Base-by-base conservation (phyloP, 257 asterid species). In the Penstemon eatonii region DNA sequence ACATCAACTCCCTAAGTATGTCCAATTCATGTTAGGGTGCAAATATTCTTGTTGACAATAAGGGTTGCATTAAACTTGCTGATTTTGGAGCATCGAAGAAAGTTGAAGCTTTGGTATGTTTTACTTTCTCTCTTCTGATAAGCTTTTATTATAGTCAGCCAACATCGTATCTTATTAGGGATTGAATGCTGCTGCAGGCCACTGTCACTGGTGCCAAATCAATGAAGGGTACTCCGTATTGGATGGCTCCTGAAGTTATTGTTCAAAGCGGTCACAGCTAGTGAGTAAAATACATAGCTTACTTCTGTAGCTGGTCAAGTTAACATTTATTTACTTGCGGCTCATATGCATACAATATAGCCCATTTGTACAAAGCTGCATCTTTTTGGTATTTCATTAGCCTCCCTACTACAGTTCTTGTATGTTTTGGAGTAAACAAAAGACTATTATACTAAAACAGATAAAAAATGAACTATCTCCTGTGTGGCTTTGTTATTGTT, bases 211-310 rank as follows among this genome's bases (percentile, higher is more conserved):
- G 96, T 67, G 95, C 96, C 60, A 91, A 91, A 74, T 89, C 97
- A 68, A 89, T 91, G 97, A 91, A 91, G 83, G 97, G 97, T 60
- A 91, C 97, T 70, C 97, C 97, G 5, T 91, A 91, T 72, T 91
- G 97, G 97, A 91, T 91, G 97, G 97, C 97, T 77, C 97, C 97
- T 58, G 97, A 91, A 82, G 97, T 91, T 65, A 91, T 91, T 66
- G 91, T 91, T 66, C 96, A 91, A 76, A 89, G 88, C 41, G 97
- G 97, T 59, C 97, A 90, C 74, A 86, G 90, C 83, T 90, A 84
- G 97, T 90, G 77, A 86, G 97, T 87, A 68, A 76, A 43, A 40
- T 50, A 67, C 57, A 54, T 50, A 62, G 12, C 66, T 61, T 19
- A 42, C 25, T 73, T 55, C 38, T 72, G 9, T 52, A 45, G 56